phyloP scores from a whole-genome alignment of 495 filamentous ascomycete genomes.

The Penicillium pulvis region DNA sequence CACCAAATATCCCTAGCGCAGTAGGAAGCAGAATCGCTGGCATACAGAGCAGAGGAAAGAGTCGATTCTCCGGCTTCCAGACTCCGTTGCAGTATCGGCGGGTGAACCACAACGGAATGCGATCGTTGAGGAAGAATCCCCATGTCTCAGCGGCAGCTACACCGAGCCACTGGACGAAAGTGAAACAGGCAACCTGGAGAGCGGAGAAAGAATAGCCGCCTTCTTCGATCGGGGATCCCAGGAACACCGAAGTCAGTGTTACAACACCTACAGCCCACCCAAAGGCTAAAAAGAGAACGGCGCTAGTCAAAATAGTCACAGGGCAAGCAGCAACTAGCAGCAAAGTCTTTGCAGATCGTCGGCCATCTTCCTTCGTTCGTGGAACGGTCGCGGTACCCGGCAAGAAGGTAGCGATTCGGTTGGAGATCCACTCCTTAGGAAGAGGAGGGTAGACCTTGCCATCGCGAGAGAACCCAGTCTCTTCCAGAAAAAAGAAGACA shows the following conservation, averaged over 20 bases:
- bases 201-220: not conserved
- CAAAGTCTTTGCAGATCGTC: not conserved
- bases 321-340: not conserved
- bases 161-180: not conserved
- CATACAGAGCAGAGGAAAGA: not conserved
- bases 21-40: not conserved
- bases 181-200: not conserved
- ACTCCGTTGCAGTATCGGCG: not conserved
- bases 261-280: not conserved
- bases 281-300: not conserved
- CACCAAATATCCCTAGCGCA: not conserved
- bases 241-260: not conserved
- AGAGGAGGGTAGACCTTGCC: not conserved
- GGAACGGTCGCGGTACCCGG: not conserved
- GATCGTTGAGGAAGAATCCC: not conserved
- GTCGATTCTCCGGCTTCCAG: not conserved
- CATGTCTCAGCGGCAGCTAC: not conserved
- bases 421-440: not conserved
- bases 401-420: not conserved
- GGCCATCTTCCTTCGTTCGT: not conserved
- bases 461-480: not conserved
- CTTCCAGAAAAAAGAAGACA: not conserved
- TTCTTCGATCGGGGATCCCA: not conserved
- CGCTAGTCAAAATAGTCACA: not conserved
- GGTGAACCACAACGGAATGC: constrained; percentile 1